These are phyloP conservation scores for Rhodotorula sp. DNA, from an alignment of 1,284 basidiomycete species.

Conservation along the genomic window DNA sequence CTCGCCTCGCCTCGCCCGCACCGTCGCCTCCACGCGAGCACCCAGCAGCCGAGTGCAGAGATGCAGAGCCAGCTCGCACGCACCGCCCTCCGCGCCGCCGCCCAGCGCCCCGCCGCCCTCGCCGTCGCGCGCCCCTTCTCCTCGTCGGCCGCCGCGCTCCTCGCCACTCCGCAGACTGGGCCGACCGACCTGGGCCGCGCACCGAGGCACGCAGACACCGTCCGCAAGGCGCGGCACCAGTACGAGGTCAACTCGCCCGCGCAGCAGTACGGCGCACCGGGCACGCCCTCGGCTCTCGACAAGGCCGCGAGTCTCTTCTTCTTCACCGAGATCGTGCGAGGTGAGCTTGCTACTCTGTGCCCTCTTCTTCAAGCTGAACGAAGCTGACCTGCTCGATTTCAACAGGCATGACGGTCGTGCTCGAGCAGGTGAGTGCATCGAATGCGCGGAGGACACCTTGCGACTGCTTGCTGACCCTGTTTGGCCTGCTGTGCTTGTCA, in stretches of 20 bases:
- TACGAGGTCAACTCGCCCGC: conserved; percentile 46
- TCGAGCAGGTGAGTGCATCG: conserved; percentile 78
- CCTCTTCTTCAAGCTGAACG: not conserved
- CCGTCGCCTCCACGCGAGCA: not conserved
- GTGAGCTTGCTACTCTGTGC: conserved; percentile 55
- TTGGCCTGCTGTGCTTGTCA: not conserved
- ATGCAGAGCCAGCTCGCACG: conserved; percentile 2
- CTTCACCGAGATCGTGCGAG: conserved; percentile 96
- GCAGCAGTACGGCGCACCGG: conserved; percentile 58
- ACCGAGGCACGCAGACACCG: conserved; percentile 16
- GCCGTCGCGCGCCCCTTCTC: not conserved
- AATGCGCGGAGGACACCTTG: not conserved
- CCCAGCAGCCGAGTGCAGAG: too few relatives aligned
- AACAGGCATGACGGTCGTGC: conserved; percentile 97
- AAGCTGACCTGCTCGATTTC: not conserved
- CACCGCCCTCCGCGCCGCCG: not conserved
- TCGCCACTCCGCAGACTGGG: conserved; percentile 40
- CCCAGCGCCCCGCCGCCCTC: not conserved
- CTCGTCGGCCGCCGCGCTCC: conserved; percentile 1
- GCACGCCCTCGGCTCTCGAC: conserved; percentile 70
- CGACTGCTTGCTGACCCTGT: not conserved
- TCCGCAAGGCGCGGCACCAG: conserved; percentile 21
- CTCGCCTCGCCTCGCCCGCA: not conserved
- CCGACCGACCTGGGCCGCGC: conserved; percentile 19
- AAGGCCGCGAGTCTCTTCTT: conserved; percentile 97